Evolutionary conservation across 1,284 basidiomycete genomes (phyloP).

Genomic region (Sporisorium scitamineum): DNA sequence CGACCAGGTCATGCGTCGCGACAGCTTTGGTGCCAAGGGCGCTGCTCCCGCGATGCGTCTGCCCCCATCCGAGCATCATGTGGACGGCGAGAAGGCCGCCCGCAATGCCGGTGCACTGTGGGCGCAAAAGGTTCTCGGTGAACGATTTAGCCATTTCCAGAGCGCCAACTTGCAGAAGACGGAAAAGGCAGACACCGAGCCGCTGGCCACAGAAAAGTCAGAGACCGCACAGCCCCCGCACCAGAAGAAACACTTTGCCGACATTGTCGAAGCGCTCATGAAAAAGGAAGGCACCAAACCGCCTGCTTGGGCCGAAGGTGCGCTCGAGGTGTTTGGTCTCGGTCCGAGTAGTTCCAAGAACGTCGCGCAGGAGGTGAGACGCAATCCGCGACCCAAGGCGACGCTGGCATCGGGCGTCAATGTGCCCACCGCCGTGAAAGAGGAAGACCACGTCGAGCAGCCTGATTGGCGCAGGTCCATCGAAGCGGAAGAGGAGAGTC

Average conservation of each 20-base stretch:
- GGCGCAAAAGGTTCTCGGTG: slow-evolving; percentile 63
- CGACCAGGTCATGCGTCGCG: slow-evolving; percentile 53
- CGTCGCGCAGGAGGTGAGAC: slow-evolving; percentile 58
- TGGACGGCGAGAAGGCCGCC: slow-evolving; percentile 55
- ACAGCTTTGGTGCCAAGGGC: slow-evolving; percentile 32
- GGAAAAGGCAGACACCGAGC: slow-evolving; percentile 15
- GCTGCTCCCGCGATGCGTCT: slow-evolving; percentile 16
- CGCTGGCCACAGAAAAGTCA: slow-evolving; percentile 10
- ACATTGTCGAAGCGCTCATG: slow-evolving; percentile 62
- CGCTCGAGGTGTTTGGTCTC: slow-evolving; percentile 62
- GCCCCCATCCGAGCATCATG: slow-evolving; percentile 13
- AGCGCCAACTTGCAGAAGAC: not conserved
- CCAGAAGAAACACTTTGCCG: slow-evolving; percentile 54
- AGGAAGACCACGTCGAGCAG: slow-evolving; percentile 42
- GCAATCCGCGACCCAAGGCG: slow-evolving; percentile 45
- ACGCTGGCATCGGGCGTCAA: slow-evolving; percentile 39
- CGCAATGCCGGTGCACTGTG: slow-evolving; percentile 61
- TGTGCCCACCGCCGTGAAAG: slow-evolving; percentile 53
- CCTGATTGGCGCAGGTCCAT: slow-evolving; percentile 21
- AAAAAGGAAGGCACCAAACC: slow-evolving; percentile 63
- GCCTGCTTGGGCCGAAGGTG: slow-evolving; percentile 62
- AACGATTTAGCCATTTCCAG: slow-evolving; percentile 52
- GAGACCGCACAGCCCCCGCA: slow-evolving; percentile 18
- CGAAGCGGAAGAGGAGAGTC: slow-evolving; percentile 31
- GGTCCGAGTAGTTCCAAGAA: slow-evolving; percentile 59